A percentile compares a stretch with the other conserved stretches of the same genome.
phyloP scores from a whole-genome alignment of 2,329 filamentous ascomycete species.

The Pestalotiopsis sp. region DNA sequence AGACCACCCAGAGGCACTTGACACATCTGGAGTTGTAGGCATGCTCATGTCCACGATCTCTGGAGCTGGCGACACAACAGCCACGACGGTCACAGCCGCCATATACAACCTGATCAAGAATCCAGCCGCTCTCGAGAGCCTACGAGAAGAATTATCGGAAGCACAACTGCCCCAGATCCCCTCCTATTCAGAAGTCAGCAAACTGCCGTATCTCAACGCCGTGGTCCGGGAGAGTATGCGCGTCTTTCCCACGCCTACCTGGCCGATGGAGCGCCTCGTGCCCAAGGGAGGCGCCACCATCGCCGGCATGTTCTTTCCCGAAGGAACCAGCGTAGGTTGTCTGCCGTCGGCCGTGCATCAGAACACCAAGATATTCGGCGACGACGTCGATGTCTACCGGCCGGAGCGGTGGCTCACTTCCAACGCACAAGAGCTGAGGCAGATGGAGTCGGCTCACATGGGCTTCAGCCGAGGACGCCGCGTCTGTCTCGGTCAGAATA shows the following conservation, averaged over 20 bases:
- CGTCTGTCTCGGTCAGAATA: constrained; percentile 25
- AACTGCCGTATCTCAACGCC: constrained; percentile 7
- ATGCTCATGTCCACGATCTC: constrained; percentile 19
- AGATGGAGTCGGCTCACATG: constrained; percentile 29
- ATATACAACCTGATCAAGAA: constrained; percentile 39
- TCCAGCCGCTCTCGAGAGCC: constrained; percentile 54
- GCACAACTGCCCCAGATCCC: constrained; percentile 22
- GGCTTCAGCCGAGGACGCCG: constrained; percentile 28
- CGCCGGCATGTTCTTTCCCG: neutral
- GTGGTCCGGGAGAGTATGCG: neutral
- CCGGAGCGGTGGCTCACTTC: constrained; percentile 28
- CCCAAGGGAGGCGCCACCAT: neutral
- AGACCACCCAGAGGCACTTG: constrained; percentile 22
- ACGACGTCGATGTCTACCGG: constrained; percentile 22
- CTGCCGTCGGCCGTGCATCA: constrained; percentile 22
- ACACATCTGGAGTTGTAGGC: constrained; percentile 21
- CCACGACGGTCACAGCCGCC: constrained; percentile 16
- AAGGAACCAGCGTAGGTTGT: constrained; percentile 26
- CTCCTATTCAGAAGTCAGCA: constrained; percentile 17
- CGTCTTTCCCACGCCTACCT: neutral
- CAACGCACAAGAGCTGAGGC: constrained; percentile 23
- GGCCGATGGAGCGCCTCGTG: neutral
- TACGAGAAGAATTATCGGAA: constrained; percentile 22
- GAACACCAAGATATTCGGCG: constrained; percentile 21
- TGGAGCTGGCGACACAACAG: constrained; percentile 28